A percentile compares a stretch with the other conserved stretches of the same genome.
phyloP scores from a whole-genome alignment of 2,329 filamentous ascomycete species.

The Hypomyces rosellus region DNA sequence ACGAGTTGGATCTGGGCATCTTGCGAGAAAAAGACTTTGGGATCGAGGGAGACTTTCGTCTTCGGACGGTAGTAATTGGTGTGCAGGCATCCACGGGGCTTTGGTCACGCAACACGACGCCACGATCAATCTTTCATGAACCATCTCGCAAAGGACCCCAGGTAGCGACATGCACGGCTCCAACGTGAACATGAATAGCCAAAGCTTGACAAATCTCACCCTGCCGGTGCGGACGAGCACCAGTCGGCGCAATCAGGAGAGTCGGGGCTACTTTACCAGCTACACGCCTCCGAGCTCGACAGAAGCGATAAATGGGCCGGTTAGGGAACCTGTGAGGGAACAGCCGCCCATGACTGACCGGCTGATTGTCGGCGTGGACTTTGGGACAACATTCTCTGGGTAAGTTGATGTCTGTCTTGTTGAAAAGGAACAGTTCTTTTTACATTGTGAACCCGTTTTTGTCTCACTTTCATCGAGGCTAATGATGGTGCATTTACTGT shows the following conservation, averaged over 20 bases:
- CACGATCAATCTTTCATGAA: too few species aligned
- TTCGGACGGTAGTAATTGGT: too few species aligned
- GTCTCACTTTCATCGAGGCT: neutral
- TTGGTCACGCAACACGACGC: neutral
- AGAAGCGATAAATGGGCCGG: constrained; percentile 57
- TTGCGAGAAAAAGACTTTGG: too few species aligned
- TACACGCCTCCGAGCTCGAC: constrained; percentile 51
- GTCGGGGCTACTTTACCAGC: constrained; percentile 50
- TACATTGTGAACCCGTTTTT: neutral
- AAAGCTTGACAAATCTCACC: constrained; percentile 41
- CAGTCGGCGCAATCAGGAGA: constrained; percentile 47
- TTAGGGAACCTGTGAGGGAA: constrained; percentile 50
- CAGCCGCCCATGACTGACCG: constrained; percentile 51
- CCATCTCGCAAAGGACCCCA: too few species aligned
- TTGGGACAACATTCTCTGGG: constrained; percentile 80
- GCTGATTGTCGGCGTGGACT: constrained; percentile 72
- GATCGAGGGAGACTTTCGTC: too few species aligned
- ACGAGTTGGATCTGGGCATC: too few species aligned
- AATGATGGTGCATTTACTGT: neutral
- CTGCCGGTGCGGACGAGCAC: constrained; percentile 42
- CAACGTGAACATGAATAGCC: constrained; percentile 3
- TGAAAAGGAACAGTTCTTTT: neutral
- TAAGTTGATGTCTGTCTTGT: constrained; percentile 25
- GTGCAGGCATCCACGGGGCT: neutral
- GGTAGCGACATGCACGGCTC: constrained; percentile 1